Conservation (phyloP, 805 yeast species). For the Starmera amethionina region DNA sequence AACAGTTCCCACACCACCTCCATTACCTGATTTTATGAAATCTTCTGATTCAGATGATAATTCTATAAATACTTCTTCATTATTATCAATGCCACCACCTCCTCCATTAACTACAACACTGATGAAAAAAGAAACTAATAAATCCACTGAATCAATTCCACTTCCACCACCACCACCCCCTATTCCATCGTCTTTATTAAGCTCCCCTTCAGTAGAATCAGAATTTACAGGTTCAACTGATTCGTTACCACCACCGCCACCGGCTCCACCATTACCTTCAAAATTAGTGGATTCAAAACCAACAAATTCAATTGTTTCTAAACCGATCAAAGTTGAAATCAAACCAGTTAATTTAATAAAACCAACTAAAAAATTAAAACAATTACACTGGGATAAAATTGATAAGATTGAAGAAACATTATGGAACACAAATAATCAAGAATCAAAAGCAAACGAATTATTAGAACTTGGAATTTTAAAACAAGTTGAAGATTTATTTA, state of each 20-base stretch:
- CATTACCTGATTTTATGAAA: constrained; percentile 11
- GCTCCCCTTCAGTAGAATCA: constrained; percentile 3
- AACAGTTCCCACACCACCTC: constrained; percentile 6
- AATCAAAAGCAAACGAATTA: constrained; percentile 48
- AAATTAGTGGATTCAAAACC: no score
- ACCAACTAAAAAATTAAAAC: constrained; percentile 75
- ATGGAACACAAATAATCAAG: constrained; percentile 63
- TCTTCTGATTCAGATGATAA: not conserved
- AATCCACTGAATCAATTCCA: constrained; percentile 3
- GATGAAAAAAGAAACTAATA: not conserved
- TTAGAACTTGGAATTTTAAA: constrained; percentile 69
- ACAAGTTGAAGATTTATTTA: constrained; percentile 81
- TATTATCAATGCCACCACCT: constrained; percentile 26
- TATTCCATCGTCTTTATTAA: not conserved
- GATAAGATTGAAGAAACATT: constrained; percentile 79
- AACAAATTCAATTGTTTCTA: no score
- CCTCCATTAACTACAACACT: constrained; percentile 19
- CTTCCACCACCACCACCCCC: constrained; percentile 11
- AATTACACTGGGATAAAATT: constrained; percentile 93
- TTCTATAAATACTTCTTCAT: constrained; percentile 8
- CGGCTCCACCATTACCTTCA: constrained; percentile 16
- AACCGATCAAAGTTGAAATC: constrained; percentile 1
- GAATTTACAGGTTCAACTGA: constrained; percentile 2
- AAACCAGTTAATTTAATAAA: not conserved
- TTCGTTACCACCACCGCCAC: constrained; percentile 10